Conservation (phyloP, 768 basidiomycete species). For the Peribolospora kevripleyi region DNA sequence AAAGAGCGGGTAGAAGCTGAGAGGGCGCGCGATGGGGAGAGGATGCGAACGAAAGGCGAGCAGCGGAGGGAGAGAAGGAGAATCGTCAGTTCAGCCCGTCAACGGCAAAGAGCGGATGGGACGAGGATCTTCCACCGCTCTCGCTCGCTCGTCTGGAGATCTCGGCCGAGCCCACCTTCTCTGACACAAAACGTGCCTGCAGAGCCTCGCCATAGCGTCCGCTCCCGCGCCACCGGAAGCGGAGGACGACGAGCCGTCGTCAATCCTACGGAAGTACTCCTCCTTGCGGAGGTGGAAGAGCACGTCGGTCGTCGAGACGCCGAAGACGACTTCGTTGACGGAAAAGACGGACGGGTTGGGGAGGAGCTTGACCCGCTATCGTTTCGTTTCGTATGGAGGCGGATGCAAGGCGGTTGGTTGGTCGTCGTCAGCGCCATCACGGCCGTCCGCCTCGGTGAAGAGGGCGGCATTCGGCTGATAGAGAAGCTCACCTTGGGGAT, state of each 20-base stretch:
- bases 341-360: conserved; percentile 71
- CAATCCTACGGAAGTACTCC: conserved; percentile 31
- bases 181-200: conserved; percentile 62
- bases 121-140: background rate
- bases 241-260: conserved; percentile 24
- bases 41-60: background rate
- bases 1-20: conserved; percentile 84
- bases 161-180: conserved; percentile 33
- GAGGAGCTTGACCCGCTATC: conserved; percentile 47
- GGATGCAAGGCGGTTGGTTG: background rate
- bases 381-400: background rate
- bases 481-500: conserved; percentile 19
- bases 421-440: background rate
- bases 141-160: too few species aligned
- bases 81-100: background rate
- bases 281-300: conserved; percentile 74
- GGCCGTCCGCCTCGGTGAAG: background rate
- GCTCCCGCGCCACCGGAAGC: conserved; percentile 11
- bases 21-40: background rate
- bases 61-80: background rate
- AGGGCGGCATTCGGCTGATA: background rate
- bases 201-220: conserved; percentile 55
- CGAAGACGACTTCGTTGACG: conserved; percentile 63
- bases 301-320: conserved; percentile 57
- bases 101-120: too few species aligned